Evolutionary conservation across 306 rosid genomes (phyloP).

Genomic region (Albizia julibrissin): DNA sequence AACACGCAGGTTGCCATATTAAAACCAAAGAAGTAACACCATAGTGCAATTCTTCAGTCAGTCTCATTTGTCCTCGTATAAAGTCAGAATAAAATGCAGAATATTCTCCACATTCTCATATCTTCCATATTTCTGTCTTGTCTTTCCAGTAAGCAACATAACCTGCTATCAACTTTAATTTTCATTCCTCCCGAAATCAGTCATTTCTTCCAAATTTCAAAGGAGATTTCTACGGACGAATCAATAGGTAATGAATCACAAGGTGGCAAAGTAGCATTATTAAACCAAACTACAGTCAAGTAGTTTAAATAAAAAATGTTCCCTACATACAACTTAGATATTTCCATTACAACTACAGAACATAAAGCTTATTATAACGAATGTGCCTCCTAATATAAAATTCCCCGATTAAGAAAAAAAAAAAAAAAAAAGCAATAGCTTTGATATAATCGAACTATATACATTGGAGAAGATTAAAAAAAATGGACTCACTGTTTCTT

Average conservation of each 20-base stretch:
- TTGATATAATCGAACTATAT: background rate
- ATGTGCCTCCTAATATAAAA: background rate
- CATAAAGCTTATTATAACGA: background rate
- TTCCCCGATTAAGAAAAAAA: background rate
- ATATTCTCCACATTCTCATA: background rate
- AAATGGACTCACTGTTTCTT: constrained; percentile 47
- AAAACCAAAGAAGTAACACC: background rate
- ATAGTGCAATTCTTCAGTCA: background rate
- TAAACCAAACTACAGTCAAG: background rate
- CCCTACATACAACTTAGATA: background rate
- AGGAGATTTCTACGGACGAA: too few species aligned
- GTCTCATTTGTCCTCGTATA: background rate
- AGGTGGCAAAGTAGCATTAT: too few species aligned
- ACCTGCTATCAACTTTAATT: background rate
- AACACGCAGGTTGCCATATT: background rate
- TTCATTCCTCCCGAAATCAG: background rate
- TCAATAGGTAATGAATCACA: too few species aligned
- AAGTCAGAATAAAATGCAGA: background rate
- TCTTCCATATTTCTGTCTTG: background rate
- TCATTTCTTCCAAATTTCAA: background rate
- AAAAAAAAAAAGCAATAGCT: background rate
- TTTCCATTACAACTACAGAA: background rate
- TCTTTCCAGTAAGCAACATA: background rate
- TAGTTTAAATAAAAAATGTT: background rate
- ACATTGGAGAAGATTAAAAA: constrained; percentile 8